These are phyloP conservation scores for Calamus simplicifolius DNA, from an alignment of 176 grass and related monocot species.

Conservation along the genomic window DNA sequence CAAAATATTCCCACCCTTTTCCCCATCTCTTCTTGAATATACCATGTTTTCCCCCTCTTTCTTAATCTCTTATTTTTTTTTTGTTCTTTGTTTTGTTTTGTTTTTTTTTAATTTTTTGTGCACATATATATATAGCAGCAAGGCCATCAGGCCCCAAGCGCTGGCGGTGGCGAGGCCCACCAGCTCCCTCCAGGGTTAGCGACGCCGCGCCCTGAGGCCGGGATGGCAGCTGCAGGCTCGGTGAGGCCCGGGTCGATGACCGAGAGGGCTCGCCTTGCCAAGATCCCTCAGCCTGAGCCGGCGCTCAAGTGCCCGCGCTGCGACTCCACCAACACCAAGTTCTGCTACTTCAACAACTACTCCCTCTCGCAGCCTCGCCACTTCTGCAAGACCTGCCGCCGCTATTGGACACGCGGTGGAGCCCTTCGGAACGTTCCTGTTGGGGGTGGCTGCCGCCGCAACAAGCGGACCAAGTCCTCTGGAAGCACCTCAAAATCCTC, in stretches of 20 bases:
- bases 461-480: constrained; percentile 80
- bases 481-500: constrained; percentile 43
- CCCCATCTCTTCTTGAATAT: constrained; percentile 16
- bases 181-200: constrained; percentile 23
- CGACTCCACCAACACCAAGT: constrained; percentile 94
- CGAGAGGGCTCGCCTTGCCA: constrained; percentile 52
- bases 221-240: background rate
- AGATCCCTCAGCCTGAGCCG: constrained; percentile 68
- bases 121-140: constrained; percentile 28
- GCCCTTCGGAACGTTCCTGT: constrained; percentile 80
- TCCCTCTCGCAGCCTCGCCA: constrained; percentile 93
- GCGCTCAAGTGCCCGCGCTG: constrained; percentile 93
- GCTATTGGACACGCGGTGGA: constrained; percentile 89
- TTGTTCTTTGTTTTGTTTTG: constrained; percentile 23
- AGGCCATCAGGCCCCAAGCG: constrained; percentile 21
- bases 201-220: background rate
- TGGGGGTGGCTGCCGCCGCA: constrained; percentile 80
- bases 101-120: constrained; percentile 17
- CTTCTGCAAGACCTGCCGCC: constrained; percentile 98
- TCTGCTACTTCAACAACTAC: constrained; percentile 99
- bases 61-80: constrained; percentile 32
- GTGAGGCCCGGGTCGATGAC: constrained; percentile 55
- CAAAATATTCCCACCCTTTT: constrained; percentile 9
- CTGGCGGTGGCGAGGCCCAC: constrained; percentile 3
- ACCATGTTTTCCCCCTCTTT: constrained; percentile 7